Conservation (phyloP, 306 rosid genomes). For the Dicorynia guianensis region DNA sequence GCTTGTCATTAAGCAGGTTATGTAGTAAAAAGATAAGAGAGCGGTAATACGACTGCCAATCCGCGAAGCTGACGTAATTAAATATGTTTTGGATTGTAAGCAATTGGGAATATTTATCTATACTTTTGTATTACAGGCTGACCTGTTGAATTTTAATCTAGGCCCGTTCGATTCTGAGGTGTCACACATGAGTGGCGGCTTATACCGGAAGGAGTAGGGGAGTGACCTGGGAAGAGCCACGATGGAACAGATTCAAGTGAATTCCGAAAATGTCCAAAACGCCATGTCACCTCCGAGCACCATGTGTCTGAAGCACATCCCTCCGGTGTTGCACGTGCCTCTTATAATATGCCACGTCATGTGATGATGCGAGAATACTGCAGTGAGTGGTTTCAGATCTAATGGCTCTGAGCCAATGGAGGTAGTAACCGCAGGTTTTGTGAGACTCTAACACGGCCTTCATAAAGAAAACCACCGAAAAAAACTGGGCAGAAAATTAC, state of each 20-base stretch:
- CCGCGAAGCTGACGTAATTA: too few relatives aligned
- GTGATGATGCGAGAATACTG: slow-evolving; percentile 29
- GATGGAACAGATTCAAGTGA: slow-evolving; percentile 8
- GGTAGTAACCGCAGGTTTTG: neutral
- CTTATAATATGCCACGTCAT: slow-evolving; percentile 64
- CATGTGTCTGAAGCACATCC: slow-evolving; percentile 48
- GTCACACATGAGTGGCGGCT: neutral
- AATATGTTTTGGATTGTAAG: too few relatives aligned
- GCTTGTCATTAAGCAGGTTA: too few relatives aligned
- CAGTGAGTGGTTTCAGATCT: slow-evolving; percentile 52
- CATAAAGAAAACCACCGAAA: neutral
- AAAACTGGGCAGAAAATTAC: neutral
- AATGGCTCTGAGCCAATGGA: slow-evolving; percentile 29
- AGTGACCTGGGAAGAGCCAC: neutral
- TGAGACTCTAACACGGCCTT: neutral
- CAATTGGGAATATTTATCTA: too few relatives aligned
- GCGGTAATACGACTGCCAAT: too few relatives aligned
- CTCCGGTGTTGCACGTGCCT: slow-evolving; percentile 67
- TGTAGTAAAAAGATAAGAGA: too few relatives aligned
- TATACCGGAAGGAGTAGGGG: neutral
- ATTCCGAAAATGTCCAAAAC: slow-evolving; percentile 32
- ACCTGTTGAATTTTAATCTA: neutral
- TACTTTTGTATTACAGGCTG: too few relatives aligned
- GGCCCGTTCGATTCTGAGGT: slow-evolving; percentile 24
- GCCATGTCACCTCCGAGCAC: slow-evolving; percentile 24